These are phyloP conservation scores for Ustilago curta DNA, from an alignment of 1,284 basidiomycete species.

Conservation along the genomic window DNA sequence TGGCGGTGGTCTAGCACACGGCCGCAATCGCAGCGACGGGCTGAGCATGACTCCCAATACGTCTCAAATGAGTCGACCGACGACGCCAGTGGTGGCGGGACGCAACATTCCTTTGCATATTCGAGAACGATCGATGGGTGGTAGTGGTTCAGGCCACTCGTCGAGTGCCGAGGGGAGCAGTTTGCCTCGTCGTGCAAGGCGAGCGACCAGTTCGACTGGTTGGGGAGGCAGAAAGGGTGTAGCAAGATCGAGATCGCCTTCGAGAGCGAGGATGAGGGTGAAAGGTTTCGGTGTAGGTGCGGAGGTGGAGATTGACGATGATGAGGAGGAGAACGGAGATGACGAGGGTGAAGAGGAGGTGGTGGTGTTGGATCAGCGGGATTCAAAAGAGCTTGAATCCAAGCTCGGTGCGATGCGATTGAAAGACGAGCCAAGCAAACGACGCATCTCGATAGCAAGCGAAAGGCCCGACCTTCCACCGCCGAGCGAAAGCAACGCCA, in stretches of 20 bases:
- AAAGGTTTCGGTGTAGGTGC: slow-evolving; percentile 54
- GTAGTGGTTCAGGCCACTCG: slow-evolving; percentile 13
- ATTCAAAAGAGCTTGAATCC: not conserved
- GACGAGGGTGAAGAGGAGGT: slow-evolving; percentile 68
- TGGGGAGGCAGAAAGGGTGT: slow-evolving; percentile 7
- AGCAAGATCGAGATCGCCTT: slow-evolving; percentile 33
- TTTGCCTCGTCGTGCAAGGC: slow-evolving; percentile 24
- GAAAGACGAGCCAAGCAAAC: slow-evolving; percentile 20
- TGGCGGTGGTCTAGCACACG: slow-evolving; percentile 7
- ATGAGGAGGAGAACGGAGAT: slow-evolving; percentile 69
- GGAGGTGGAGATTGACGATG: slow-evolving; percentile 55
- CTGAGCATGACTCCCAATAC: slow-evolving; percentile 40
- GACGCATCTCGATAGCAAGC: slow-evolving; percentile 41
- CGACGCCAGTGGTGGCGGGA: slow-evolving; percentile 19
- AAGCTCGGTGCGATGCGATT: slow-evolving; percentile 15
- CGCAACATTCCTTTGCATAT: slow-evolving; percentile 28
- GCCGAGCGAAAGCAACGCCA: slow-evolving; percentile 23
- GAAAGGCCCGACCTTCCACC: slow-evolving; percentile 43
- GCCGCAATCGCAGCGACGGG: slow-evolving; percentile 18
- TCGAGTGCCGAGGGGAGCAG: slow-evolving; percentile 40
- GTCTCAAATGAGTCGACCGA: slow-evolving; percentile 29
- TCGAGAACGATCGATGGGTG: slow-evolving; percentile 19
- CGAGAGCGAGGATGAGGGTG: slow-evolving; percentile 37
- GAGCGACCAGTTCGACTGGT: slow-evolving; percentile 22
- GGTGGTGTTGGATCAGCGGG: slow-evolving; percentile 26